phyloP scores from a whole-genome alignment of 768 basidiomycete genomes.

The Kwoniella sp. region DNA sequence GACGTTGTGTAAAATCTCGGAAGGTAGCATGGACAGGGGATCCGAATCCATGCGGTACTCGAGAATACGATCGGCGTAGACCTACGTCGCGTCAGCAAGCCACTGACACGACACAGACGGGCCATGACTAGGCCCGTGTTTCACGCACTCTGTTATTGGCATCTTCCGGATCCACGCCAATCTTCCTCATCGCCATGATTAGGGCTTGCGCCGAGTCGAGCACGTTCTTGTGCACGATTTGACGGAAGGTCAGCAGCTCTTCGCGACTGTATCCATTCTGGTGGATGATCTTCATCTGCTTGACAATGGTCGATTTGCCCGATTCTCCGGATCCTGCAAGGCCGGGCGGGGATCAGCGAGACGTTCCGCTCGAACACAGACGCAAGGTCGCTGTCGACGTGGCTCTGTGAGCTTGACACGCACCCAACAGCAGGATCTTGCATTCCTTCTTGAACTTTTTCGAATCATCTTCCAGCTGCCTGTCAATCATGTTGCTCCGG shows the following conservation, averaged over 20 bases:
- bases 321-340: conserved; percentile 81
- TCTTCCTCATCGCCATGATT: conserved; percentile 77
- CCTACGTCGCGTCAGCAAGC: conserved; percentile 21
- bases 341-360: not conserved
- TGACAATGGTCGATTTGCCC: conserved; percentile 92
- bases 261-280: conserved; percentile 78
- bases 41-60: conserved; percentile 53
- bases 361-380: not conserved
- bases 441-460: conserved; percentile 78
- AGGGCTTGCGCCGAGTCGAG: conserved; percentile 84
- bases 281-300: conserved; percentile 99
- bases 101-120: not conserved
- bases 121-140: not conserved
- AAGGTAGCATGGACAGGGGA: conserved; percentile 39
- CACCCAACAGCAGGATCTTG: conserved; percentile 87
- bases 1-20: conserved; percentile 52
- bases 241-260: conserved; percentile 71
- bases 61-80: conserved; percentile 52
- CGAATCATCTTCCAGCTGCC: conserved; percentile 77
- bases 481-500: conserved; percentile 61
- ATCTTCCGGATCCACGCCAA: conserved; percentile 70
- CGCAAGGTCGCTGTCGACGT: not conserved
- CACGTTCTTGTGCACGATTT: conserved; percentile 65
- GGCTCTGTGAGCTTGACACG: not conserved
- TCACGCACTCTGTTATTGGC: conserved; percentile 58